Base-by-base conservation (phyloP, 345 rosid genomes). In the Euphorbia pulcherrima region DNA sequence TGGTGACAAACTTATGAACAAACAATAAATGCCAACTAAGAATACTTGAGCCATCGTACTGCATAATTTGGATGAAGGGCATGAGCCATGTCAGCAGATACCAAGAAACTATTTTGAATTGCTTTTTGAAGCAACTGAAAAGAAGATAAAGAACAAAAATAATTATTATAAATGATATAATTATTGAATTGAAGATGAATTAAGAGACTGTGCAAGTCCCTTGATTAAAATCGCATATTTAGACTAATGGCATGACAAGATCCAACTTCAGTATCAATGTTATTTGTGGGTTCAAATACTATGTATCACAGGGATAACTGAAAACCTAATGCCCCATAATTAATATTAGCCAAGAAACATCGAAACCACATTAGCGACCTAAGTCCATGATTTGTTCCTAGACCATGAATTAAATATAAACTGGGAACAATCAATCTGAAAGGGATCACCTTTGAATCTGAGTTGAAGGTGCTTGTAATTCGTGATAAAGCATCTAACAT, bases 31-130 rank as follows among this genome's bases (percentile, higher is more conserved):
- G 28, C 33, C 2, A 41, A 59, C 62, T 66, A 16, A 21, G n/a
- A 17, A 57, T 33, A 51, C 27, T 60, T 23, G 20, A 57, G 54
- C 41, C 46, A 70, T 20, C 64, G 51, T 77, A 90, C 97, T 89
- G 77, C 81, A 68, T 85, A 94, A 79, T 94, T 94, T 27, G 99
- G 97, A 79, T 94, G 99, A 20, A 92, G 75, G 75, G 97, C 97
- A 79, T 94, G 99, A 3, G 97, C 97, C 99, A 94, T 92, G 79
- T 94, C 97, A 64, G 99, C 96, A 20, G 97, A 92, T 13, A 94
- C 97, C 41, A 91, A 82, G 79, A 84, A 83, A 78, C 97, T 94
- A 81, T 63, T 88, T 73, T 94, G 99, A 56, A 87, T 83, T 10
- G 97, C 97, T 79, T 89, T 94, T 77, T 83, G 83, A 72, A 88